Evolutionary conservation across 192 early-diverging fungal species (phyloP), one percentile per base, ranked within the genome.

Genomic region (Rhizoclosmatium globosum): DNA sequence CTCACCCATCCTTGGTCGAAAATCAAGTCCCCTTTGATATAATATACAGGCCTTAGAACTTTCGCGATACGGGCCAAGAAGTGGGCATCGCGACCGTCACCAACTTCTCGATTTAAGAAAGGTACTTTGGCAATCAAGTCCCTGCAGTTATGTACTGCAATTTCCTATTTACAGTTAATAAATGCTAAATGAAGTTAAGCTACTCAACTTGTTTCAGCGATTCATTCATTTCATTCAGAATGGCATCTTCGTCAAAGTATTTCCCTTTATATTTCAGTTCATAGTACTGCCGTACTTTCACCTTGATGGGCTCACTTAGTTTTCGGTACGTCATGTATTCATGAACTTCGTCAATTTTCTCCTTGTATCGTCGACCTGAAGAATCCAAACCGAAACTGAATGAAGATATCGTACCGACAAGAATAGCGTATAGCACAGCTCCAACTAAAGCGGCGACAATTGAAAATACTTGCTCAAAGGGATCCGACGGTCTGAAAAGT

Each of bases 281-380:
- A 61, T 77, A 89, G 79, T 86, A 89, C 38, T 81, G 59, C 19
- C 58, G 42, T 9, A 89, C 81, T 72, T 82, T 80, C 19, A 76
- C 46, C 39, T 74, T 62, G n/a, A 84, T 60, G 1, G 74, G 58
- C 38, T 72, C 60, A 44, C 64, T 66, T 9, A 89, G 42, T 68
- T 79, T 76, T 68, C 86, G 84, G 73, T 85, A 86, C 2, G 64
- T 81, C 81, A 88, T 83, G 79, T 89, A 89, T 65, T 89, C 82
- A 47, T 82, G 83, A 11, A 89, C 83, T 82, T 89, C 86, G 53
- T 89, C 88, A 11, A 89, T 81, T 66, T 85, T 86, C 47, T 87
- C 79, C 23, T 80, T 86, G 70, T 81, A 87, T 74, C 75, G 68
- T 11, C 82, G 75, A 3, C 86, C 86, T 17, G 81, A 84, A 31